These are phyloP conservation scores for Crithidia sp. DNA, from an alignment of 208 protist genomes.

Conservation along the genomic window DNA sequence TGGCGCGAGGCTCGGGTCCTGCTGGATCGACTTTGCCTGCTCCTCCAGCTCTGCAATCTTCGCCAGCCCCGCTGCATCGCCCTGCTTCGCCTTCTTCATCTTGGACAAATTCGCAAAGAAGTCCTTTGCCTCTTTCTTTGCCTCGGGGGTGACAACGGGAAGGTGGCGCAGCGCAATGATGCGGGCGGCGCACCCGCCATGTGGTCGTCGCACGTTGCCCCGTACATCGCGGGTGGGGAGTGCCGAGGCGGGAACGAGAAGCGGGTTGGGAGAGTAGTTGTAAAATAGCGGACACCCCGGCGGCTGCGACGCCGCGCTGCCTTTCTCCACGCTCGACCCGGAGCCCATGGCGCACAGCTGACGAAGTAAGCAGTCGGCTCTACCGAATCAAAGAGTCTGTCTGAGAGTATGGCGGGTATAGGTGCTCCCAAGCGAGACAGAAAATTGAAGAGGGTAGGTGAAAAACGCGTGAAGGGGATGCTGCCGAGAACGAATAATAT, in stretches of 20 bases:
- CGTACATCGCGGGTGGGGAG: slow-evolving; percentile 25
- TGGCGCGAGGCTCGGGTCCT: slow-evolving; percentile 27
- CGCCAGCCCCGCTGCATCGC: slow-evolving; percentile 7
- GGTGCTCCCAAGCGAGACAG: no score
- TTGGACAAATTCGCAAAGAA: slow-evolving; percentile 12
- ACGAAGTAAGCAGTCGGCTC: no score
- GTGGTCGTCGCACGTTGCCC: slow-evolving; percentile 14
- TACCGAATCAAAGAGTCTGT: no score
- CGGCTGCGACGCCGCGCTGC: neutral
- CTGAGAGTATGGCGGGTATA: no score
- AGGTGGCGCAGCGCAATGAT: slow-evolving; percentile 31
- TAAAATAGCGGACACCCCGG: slow-evolving; percentile 39
- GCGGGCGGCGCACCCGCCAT: slow-evolving; percentile 38
- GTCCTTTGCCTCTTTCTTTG: slow-evolving; percentile 21
- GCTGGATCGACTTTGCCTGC: slow-evolving; percentile 23
- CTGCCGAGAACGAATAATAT: neutral
- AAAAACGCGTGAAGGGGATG: no score
- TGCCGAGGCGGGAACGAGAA: slow-evolving; percentile 30
- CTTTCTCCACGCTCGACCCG: neutral
- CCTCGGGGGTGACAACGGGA: slow-evolving; percentile 25
- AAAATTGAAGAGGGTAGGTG: no score
- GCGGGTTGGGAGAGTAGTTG: slow-evolving; percentile 31
- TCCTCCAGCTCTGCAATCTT: slow-evolving; percentile 19
- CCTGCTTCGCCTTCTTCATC: slow-evolving; percentile 5
- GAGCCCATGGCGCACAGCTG: slow-evolving; percentile 12